Evolutionary conservation across 306 rosid species (phyloP).

Genomic region (Luffa acutangula): DNA sequence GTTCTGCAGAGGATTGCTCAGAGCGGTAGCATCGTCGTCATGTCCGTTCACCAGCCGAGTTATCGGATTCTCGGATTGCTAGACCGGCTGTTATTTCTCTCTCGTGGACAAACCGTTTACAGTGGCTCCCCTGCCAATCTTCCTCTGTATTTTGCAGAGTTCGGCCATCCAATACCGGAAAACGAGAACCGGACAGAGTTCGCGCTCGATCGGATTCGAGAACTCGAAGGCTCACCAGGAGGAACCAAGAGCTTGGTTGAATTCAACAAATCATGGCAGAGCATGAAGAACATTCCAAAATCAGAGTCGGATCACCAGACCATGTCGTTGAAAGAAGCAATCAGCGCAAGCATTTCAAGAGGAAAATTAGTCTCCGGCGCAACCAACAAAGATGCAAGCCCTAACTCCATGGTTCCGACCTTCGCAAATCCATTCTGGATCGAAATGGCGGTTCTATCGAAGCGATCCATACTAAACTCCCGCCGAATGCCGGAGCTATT

Average conservation of each 20-base stretch:
- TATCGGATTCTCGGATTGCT: conserved; percentile 68
- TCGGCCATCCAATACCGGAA: conserved; percentile 84
- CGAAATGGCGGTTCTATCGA: conserved; percentile 53
- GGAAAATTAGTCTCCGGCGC: conserved; percentile 89
- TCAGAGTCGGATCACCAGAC: neutral
- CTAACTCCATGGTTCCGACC: conserved; percentile 53
- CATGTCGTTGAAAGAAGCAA: conserved; percentile 70
- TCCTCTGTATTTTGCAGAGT: conserved; percentile 52
- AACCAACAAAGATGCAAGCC: conserved; percentile 21
- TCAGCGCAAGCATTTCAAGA: conserved; percentile 68
- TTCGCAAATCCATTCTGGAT: conserved; percentile 66
- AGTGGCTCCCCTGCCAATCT: conserved; percentile 63
- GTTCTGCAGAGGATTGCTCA: conserved; percentile 87
- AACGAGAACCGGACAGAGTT: conserved; percentile 81
- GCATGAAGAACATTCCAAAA: conserved; percentile 30
- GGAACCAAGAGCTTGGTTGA: conserved; percentile 70
- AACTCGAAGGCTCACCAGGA: conserved; percentile 67
- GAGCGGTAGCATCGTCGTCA: conserved; percentile 88
- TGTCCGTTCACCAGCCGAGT: conserved; percentile 94
- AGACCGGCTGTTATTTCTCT: conserved; percentile 64
- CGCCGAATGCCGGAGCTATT: conserved; percentile 60
- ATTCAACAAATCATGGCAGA: conserved; percentile 80
- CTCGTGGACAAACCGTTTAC: conserved; percentile 82
- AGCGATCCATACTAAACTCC: conserved; percentile 47
- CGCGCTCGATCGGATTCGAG: conserved; percentile 86